Conservation (phyloP, 2,329 filamentous ascomycete genomes). For the Microascus cirrosus region DNA sequence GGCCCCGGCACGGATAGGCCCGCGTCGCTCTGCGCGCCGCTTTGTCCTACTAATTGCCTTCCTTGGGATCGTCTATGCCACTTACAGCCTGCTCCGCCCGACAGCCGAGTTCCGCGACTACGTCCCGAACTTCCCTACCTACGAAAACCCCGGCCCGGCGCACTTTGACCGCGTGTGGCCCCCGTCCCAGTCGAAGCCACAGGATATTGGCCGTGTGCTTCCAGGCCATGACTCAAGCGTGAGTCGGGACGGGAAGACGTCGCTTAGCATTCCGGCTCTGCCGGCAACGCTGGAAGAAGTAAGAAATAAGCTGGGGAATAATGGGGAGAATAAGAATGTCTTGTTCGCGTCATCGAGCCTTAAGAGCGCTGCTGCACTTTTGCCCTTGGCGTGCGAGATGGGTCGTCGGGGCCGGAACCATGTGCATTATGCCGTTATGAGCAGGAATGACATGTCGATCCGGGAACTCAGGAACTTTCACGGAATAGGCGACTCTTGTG, state of each 20-base stretch:
- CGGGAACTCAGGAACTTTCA: slow-evolving; percentile 65
- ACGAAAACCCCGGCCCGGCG: not conserved
- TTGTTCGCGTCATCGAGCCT: slow-evolving; percentile 70
- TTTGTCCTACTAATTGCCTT: slow-evolving; percentile 40
- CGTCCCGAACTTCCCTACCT: slow-evolving; percentile 13
- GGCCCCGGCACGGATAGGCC: slow-evolving; percentile 18
- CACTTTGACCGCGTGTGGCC: slow-evolving; percentile 6
- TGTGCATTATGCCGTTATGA: slow-evolving; percentile 75
- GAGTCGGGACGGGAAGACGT: not conserved
- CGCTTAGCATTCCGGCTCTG: slow-evolving; percentile 46
- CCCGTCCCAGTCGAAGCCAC: not conserved
- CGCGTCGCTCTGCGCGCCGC: slow-evolving; percentile 32
- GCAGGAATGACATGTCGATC: slow-evolving; percentile 58
- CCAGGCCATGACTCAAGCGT: not conserved
- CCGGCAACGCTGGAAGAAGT: slow-evolving; percentile 51
- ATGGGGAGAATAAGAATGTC: slow-evolving; percentile 51
- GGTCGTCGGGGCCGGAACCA: slow-evolving; percentile 53
- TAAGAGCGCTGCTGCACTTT: slow-evolving; percentile 57
- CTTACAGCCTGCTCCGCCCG: slow-evolving; percentile 48
- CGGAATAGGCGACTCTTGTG: slow-evolving; percentile 61
- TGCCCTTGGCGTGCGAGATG: slow-evolving; percentile 86
- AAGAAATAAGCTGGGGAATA: slow-evolving; percentile 34
- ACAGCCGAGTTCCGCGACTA: slow-evolving; percentile 34
- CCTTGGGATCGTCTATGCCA: slow-evolving; percentile 25
- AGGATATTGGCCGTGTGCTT: not conserved